Evolutionary conservation across 768 basidiomycete genomes (phyloP).

Genomic region (Tubosaeta brunneosetosa): DNA sequence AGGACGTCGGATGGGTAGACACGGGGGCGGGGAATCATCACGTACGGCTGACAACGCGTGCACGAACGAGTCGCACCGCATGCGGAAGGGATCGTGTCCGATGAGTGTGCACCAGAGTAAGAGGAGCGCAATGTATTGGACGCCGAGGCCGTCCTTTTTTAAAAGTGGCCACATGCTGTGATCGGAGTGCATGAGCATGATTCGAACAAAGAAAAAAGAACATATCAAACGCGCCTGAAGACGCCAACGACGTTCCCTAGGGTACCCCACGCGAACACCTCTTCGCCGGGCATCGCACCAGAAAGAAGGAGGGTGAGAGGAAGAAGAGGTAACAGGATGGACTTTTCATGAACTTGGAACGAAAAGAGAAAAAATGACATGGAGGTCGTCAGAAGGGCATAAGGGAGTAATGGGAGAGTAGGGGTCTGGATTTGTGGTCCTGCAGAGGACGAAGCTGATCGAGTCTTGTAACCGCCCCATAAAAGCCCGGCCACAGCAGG

Average conservation of each 20-base stretch:
- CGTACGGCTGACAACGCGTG: conserved; percentile 51
- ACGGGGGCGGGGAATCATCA: background rate
- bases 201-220: background rate
- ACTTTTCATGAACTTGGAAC: conserved; percentile 96
- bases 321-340: conserved; percentile 78
- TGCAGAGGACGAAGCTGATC: conserved; percentile 1
- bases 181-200: background rate
- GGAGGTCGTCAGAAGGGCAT: conserved; percentile 73
- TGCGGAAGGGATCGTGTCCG: conserved; percentile 65
- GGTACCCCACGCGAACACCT: conserved; percentile 28
- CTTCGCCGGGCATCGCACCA: conserved; percentile 29
- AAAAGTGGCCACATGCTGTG: conserved; percentile 92
- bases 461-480: conserved; percentile 34
- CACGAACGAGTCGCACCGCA: conserved; percentile 43
- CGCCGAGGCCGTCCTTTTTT: conserved; percentile 67
- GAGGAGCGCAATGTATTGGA: conserved; percentile 67
- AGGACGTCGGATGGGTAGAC: background rate
- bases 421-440: conserved; percentile 35
- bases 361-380: conserved; percentile 96
- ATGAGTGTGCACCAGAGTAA: conserved; percentile 80
- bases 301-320: conserved; percentile 78
- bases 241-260: conserved; percentile 74
- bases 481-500: conserved; percentile 51
- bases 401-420: conserved; percentile 67
- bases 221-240: conserved; percentile 62